Conservation (phyloP, 805 yeast species). For the Yamadazyma paraphyllophila region DNA sequence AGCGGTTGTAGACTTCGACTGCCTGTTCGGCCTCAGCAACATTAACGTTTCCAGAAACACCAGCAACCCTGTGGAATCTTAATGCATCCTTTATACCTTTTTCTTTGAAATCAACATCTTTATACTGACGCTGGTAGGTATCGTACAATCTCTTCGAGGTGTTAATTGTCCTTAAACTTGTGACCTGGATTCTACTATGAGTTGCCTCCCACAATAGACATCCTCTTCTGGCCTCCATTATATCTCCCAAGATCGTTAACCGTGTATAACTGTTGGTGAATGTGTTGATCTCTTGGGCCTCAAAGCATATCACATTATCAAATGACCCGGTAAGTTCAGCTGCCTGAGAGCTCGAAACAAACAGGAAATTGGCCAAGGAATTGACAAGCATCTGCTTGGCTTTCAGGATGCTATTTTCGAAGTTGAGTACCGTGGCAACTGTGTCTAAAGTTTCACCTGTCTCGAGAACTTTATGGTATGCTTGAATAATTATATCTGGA, state of each 20-base stretch:
- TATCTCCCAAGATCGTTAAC: slow-evolving; percentile 2
- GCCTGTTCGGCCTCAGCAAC: slow-evolving; percentile 11
- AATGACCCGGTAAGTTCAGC: background rate
- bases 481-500: background rate
- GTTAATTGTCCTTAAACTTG: background rate
- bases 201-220: background rate
- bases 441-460: background rate
- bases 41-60: slow-evolving; percentile 1
- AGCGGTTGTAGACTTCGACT: background rate
- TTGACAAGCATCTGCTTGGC: slow-evolving; percentile 3
- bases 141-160: background rate
- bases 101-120: background rate
- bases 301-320: slow-evolving; percentile 5
- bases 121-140: background rate
- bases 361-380: background rate
- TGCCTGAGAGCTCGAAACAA: background rate
- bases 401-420: slow-evolving; percentile 3
- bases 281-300: background rate
- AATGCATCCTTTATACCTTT: background rate
- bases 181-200: background rate
- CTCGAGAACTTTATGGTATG: background rate
- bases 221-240: background rate
- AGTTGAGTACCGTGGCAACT: slow-evolving; percentile 1
- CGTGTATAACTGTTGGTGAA: background rate
- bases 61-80: background rate